Conservation (phyloP, 192 early-diverging fungal species). For the Chytriomyces sp. region DNA sequence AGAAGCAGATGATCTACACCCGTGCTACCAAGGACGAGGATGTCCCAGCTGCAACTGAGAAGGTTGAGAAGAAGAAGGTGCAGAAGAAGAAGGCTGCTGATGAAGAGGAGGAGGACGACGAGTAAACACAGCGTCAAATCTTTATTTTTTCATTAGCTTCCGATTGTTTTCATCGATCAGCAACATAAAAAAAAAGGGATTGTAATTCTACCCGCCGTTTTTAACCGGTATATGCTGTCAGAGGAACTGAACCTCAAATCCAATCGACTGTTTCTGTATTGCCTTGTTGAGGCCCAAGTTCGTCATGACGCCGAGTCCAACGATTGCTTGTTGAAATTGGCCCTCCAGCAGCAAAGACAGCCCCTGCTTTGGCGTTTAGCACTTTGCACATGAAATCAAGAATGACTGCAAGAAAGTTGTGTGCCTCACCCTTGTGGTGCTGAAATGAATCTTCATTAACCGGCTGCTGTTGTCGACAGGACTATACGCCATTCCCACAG, state of each 20-base stretch:
- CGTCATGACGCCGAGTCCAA: constrained; percentile 72
- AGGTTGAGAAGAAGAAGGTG: not conserved
- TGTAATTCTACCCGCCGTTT: no score
- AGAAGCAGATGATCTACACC: constrained; percentile 78
- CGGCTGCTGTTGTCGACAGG: constrained; percentile 61
- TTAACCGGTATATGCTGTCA: not conserved
- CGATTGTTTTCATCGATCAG: not conserved
- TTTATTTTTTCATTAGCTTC: not conserved
- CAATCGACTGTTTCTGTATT: constrained; percentile 37
- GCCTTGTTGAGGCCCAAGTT: constrained; percentile 50
- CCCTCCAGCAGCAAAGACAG: constrained; percentile 76
- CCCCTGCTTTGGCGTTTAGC: constrained; percentile 44
- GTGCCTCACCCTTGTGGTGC: constrained; percentile 46
- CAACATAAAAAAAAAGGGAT: no score
- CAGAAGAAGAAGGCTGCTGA: not conserved
- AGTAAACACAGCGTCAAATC: not conserved
- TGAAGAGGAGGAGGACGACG: constrained; percentile 21
- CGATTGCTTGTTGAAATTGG: constrained; percentile 64
- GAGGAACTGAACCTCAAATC: constrained; percentile 47
- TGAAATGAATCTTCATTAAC: constrained; percentile 62
- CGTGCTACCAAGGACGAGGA: constrained; percentile 57
- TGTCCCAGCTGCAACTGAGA: constrained; percentile 1
- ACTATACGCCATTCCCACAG: constrained; percentile 80
- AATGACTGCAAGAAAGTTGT: no score
- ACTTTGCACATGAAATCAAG: not conserved